These are phyloP conservation scores for Cryptomeria japonica DNA, from an alignment of 75 land plant species.

Conservation along the genomic window DNA sequence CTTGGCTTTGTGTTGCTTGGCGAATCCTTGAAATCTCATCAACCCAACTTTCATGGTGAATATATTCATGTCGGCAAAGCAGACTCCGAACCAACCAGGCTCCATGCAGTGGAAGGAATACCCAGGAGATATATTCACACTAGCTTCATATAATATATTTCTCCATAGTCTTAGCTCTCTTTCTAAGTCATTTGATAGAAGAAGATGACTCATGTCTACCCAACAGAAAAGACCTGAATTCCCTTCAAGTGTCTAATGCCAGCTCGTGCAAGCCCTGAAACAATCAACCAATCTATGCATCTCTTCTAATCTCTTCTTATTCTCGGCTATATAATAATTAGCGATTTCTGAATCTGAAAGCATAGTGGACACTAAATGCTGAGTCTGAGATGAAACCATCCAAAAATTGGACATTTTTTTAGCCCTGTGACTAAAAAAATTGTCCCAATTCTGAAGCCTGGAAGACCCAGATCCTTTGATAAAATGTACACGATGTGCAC, in stretches of 20 bases:
- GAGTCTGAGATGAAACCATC: constrained; percentile 62
- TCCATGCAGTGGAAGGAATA: too few species aligned
- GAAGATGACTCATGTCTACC: too few species aligned
- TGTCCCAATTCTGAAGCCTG: constrained; percentile 38
- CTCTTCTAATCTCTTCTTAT: constrained; percentile 36
- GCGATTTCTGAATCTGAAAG: constrained; percentile 28
- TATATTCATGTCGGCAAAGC: constrained; percentile 22
- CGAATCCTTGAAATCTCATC: background rate
- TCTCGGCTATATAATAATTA: constrained; percentile 39
- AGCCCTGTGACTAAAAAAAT: constrained; percentile 37
- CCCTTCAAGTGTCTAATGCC: too few species aligned
- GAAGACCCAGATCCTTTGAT: constrained; percentile 41
- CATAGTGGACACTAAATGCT: too few species aligned
- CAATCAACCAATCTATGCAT: constrained; percentile 26
- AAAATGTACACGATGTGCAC: background rate
- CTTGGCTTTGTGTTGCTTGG: too few species aligned
- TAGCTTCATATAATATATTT: constrained; percentile 31
- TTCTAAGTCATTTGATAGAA: too few species aligned
- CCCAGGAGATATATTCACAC: constrained; percentile 53
- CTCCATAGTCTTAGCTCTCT: background rate
- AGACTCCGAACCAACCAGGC: constrained; percentile 61
- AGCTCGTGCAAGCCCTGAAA: constrained; percentile 22
- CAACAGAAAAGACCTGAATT: too few species aligned
- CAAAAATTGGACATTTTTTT: constrained; percentile 70
- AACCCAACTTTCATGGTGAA: background rate